Evolutionary conservation across 1,284 basidiomycete species (phyloP), one percentile per base, ranked within the genome.

Genomic region (Tilletia setariae): DNA sequence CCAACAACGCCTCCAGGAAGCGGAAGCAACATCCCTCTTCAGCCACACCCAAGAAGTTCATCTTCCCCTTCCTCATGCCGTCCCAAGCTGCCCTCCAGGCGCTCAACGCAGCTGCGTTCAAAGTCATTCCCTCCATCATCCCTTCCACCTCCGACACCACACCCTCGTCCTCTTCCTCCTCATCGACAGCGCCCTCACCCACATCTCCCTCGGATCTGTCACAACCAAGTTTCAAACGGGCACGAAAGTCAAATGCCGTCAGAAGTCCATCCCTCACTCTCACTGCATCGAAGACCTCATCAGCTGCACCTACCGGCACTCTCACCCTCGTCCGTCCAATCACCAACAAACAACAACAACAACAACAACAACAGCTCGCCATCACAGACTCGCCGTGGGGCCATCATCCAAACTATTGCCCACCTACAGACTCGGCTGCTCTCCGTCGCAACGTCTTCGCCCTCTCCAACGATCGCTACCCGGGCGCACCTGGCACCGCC

Each of bases 401-500:
- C 28, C 56, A 30, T 19, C 35, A 40, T 40, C 35, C 35, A 40
- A 40, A 40, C 35, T 19, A 25, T 30, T 25, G 13, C 7, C 56
- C 56, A 61, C 56, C 56, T n/a, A 32, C 56, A 2, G 32, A 32
- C 28, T 61, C 56, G 2, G 3, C 21, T 16, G 56, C 56, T 15
- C 56, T 61, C 64, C 72, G 75, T 21, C 70, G 69, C 67, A 72
- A 74, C 46, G 69, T 71, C 46, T 78, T 76, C 66, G 73, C 76
- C 35, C 73, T 79, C 56, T 72, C 74, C 46, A 79, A 80, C 69
- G 78, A 80, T 40, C 76, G 79, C 16, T 79, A 78, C 42, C 75
- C 77, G 8, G 76, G 79, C 30, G 79, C 76, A 32, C 76, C 77
- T 6, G 76, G 77, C 23, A 78, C 77, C 0, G 76, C 76, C 1